A percentile compares a stretch with the other conserved stretches of the same genome.
Evolutionary conservation across 306 rosid genomes (phyloP).

Genomic region (Psophocarpus tetragonolobus): DNA sequence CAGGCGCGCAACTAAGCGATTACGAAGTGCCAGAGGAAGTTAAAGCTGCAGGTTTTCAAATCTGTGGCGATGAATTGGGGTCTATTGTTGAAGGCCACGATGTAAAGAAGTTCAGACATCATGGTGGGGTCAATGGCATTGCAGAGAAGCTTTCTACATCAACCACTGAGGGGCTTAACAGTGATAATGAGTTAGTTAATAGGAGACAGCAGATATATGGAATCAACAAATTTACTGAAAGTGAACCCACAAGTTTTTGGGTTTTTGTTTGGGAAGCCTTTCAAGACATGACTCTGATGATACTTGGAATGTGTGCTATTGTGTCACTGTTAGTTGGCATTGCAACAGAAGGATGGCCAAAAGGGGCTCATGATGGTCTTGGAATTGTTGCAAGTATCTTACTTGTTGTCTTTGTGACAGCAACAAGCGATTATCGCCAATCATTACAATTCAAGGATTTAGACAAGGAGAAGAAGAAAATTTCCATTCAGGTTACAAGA

Average conservation of each 20-base stretch:
- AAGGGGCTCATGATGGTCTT: conserved; percentile 94
- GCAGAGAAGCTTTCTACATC: conserved; percentile 76
- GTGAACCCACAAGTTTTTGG: conserved; percentile 66
- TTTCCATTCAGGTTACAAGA: conserved; percentile 86
- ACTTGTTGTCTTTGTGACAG: conserved; percentile 91
- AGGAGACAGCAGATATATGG: conserved; percentile 68
- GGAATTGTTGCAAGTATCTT: conserved; percentile 95
- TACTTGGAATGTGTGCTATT: conserved; percentile 86
- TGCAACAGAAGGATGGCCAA: conserved; percentile 91
- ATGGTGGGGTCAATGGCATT: conserved; percentile 71
- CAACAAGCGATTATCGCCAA: conserved; percentile 92
- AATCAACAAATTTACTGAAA: conserved; percentile 80
- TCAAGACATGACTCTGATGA: conserved; percentile 97
- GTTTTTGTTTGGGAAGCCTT: conserved; percentile 98
- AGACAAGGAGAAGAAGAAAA: conserved; percentile 96
- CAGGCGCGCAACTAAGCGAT: conserved; percentile 69
- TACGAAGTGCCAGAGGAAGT: conserved; percentile 73
- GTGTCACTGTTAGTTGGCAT: conserved; percentile 84
- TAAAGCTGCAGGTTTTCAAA: conserved; percentile 75
- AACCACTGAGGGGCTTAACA: conserved; percentile 52
- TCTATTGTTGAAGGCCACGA: conserved; percentile 87
- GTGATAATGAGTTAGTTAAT: conserved; percentile 41
- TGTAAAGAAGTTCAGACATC: conserved; percentile 66
- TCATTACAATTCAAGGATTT: conserved; percentile 91
- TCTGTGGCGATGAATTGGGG: conserved; percentile 89